phyloP scores from a whole-genome alignment of 2,329 filamentous ascomycete species.

The Fusarium irregulare region DNA sequence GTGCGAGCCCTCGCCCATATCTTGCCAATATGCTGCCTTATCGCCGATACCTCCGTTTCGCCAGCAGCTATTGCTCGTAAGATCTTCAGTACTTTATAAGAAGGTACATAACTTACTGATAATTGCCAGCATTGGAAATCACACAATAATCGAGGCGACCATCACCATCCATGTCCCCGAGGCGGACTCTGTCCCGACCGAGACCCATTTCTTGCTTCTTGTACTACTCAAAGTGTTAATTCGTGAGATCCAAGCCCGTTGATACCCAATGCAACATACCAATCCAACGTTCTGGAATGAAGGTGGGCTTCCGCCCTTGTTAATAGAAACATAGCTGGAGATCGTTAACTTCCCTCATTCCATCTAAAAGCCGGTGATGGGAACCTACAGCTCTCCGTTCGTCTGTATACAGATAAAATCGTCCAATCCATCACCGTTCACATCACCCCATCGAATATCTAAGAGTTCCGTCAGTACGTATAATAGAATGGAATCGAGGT shows the following conservation, averaged over 20 bases:
- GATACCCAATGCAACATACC: neutral
- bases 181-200: neutral
- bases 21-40: conserved; percentile 10
- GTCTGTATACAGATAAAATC: conserved; percentile 2
- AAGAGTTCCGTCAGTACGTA: neutral
- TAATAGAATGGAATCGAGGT: too few relatives aligned
- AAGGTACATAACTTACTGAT: neutral
- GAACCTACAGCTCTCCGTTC: conserved; percentile 1
- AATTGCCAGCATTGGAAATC: neutral
- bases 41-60: conserved; percentile 1
- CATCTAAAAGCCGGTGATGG: too few relatives aligned
- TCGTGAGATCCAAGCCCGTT: neutral
- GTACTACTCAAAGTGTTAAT: neutral
- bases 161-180: conserved; percentile 5
- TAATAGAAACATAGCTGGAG: conserved; percentile 1
- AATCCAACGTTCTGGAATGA: neutral
- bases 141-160: conserved; percentile 3
- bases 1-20: neutral
- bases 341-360: neutral
- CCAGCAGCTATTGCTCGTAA: neutral
- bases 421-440: conserved; percentile 1
- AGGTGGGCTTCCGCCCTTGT: conserved; percentile 1
- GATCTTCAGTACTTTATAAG: neutral
- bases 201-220: conserved; percentile 8
- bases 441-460: conserved; percentile 4